Evolutionary conservation across 345 rosid species (phyloP).

Genomic region (Rhizophora apiculata): DNA sequence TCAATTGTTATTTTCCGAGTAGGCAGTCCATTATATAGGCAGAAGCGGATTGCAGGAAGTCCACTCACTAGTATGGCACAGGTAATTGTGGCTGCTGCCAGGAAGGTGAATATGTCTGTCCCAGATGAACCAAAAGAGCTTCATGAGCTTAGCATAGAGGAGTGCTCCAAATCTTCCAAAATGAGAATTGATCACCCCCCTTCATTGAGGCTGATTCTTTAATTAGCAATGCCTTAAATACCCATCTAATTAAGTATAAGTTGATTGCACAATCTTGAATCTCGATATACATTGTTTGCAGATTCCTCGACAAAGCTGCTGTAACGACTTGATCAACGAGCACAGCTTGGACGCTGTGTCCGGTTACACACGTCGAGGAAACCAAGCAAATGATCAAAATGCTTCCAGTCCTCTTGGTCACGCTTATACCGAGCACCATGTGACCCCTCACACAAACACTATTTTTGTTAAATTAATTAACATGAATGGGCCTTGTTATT

Average conservation of each 20-base stretch:
- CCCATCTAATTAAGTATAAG: too few relatives aligned
- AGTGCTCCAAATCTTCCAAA: slow-evolving; percentile 27
- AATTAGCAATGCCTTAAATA: too few relatives aligned
- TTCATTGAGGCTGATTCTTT: slow-evolving; percentile 37
- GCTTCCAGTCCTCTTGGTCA: slow-evolving; percentile 40
- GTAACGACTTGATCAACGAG: slow-evolving; percentile 26
- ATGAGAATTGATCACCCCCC: slow-evolving; percentile 41
- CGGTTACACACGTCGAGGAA: slow-evolving; percentile 63
- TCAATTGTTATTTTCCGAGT: slow-evolving; percentile 40
- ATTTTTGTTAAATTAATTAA: too few relatives aligned
- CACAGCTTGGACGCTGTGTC: slow-evolving; percentile 50
- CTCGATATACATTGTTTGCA: slow-evolving; percentile 9
- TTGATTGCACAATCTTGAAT: too few relatives aligned
- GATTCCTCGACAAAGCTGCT: slow-evolving; percentile 65
- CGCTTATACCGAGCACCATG: slow-evolving; percentile 56
- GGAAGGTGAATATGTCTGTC: slow-evolving; percentile 36
- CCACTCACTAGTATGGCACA: slow-evolving; percentile 43
- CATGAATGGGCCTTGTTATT: too few relatives aligned
- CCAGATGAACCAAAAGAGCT: slow-evolving; percentile 48
- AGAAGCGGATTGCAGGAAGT: slow-evolving; percentile 46
- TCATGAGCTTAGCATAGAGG: slow-evolving; percentile 38
- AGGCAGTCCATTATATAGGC: slow-evolving; percentile 50
- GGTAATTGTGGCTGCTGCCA: slow-evolving; percentile 47
- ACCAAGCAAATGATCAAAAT: slow-evolving; percentile 66
- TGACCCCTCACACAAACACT: slow-evolving; percentile 46